Conservation (phyloP, 495 filamentous ascomycete genomes). For the Penicillium odoratum region DNA sequence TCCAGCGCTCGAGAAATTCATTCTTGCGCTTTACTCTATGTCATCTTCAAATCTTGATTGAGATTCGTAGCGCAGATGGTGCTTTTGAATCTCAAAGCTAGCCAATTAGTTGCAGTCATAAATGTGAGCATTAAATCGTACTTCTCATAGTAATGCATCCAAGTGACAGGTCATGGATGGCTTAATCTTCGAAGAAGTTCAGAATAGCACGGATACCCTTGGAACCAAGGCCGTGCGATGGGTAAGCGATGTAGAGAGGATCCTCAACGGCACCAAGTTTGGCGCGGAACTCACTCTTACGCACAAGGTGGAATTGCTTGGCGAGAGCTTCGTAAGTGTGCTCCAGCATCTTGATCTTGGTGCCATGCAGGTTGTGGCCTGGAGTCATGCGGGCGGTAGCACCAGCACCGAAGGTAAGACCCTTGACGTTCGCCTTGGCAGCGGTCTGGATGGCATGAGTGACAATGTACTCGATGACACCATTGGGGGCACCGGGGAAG, state of each 20-base stretch:
- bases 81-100: not conserved
- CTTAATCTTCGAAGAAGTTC: constrained; percentile 77
- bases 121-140: constrained; percentile 7
- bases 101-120: constrained; percentile 7
- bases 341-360: constrained; percentile 70
- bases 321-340: constrained; percentile 76
- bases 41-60: not conserved
- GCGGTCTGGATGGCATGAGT: constrained; percentile 72
- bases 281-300: constrained; percentile 83
- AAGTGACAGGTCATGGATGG: constrained; percentile 5
- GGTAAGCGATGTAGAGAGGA: constrained; percentile 78
- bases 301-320: constrained; percentile 72
- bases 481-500: constrained; percentile 75
- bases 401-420: constrained; percentile 78
- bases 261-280: constrained; percentile 81
- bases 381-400: constrained; percentile 65
- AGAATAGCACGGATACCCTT: constrained; percentile 73
- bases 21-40: not conserved
- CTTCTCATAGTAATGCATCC: not conserved
- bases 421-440: constrained; percentile 58
- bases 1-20: not conserved
- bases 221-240: constrained; percentile 74
- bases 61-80: constrained; percentile 7
- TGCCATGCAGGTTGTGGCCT: constrained; percentile 72
- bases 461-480: constrained; percentile 78